These are phyloP conservation scores for Trichopus zeylanicus DNA, from an alignment of 116 monocot species.

Conservation along the genomic window DNA sequence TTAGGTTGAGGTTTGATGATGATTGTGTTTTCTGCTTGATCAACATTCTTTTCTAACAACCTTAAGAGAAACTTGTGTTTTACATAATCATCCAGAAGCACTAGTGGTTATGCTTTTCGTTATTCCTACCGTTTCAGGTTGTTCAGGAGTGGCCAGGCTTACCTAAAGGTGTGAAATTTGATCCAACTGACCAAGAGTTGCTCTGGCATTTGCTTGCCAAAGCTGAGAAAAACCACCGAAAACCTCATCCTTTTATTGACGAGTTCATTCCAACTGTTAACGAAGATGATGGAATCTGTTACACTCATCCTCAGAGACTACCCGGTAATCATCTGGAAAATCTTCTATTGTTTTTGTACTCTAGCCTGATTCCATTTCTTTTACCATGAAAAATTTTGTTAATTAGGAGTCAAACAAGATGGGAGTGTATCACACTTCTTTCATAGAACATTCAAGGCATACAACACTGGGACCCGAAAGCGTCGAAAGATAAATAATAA, in stretches of 20 bases:
- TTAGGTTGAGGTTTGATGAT: too few relatives aligned
- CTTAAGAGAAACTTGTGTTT: too few relatives aligned
- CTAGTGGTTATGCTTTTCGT: too few relatives aligned
- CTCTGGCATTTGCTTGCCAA: slow-evolving; percentile 84
- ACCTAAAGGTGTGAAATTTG: slow-evolving; percentile 94
- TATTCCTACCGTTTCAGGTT: slow-evolving; percentile 57
- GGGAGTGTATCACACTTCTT: slow-evolving; percentile 90
- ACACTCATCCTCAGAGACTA: slow-evolving; percentile 77
- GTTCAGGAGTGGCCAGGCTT: slow-evolving; percentile 91
- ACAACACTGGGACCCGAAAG: slow-evolving; percentile 79
- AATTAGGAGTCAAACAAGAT: slow-evolving; percentile 81
- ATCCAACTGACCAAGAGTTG: slow-evolving; percentile 92
- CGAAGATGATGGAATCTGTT: slow-evolving; percentile 88
- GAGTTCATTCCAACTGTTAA: slow-evolving; percentile 96
- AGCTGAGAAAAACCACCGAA: slow-evolving; percentile 30
- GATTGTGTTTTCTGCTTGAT: too few relatives aligned
- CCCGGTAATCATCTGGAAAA: slow-evolving; percentile 29
- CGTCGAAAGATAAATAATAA: slow-evolving; percentile 70
- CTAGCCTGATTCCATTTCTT: neutral
- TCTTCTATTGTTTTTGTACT: neutral
- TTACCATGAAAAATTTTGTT: neutral
- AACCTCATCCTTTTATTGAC: slow-evolving; percentile 78
- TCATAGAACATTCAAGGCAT: slow-evolving; percentile 91
- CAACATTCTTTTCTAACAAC: too few relatives aligned
- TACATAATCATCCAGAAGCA: too few relatives aligned